phyloP scores from a whole-genome alignment of 176 grass and related monocot species.

The Phragmites australis region DNA sequence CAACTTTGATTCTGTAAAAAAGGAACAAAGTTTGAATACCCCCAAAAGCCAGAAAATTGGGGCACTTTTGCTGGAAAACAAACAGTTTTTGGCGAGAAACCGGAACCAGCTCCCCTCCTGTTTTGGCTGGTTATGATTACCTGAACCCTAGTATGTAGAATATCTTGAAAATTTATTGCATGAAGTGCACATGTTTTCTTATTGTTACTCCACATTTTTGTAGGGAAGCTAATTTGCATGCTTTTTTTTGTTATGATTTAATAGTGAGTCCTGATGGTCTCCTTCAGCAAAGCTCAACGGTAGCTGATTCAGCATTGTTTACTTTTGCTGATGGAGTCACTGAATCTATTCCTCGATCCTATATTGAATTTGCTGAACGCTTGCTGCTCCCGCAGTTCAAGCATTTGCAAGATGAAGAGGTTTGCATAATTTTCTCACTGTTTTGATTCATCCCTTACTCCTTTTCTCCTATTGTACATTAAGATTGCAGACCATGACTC shows the following conservation, averaged over 20 bases:
- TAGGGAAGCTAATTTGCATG: constrained; percentile 18
- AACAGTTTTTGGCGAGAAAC: background rate
- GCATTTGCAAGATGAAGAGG: constrained; percentile 71
- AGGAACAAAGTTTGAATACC: background rate
- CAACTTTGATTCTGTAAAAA: background rate
- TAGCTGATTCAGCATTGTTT: constrained; percentile 77
- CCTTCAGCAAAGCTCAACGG: constrained; percentile 94
- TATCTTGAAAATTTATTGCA: background rate
- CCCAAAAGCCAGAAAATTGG: background rate
- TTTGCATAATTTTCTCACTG: constrained; percentile 36
- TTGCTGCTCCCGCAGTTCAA: constrained; percentile 74
- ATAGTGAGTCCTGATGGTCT: constrained; percentile 95
- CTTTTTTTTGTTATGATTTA: constrained; percentile 30
- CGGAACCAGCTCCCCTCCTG: background rate
- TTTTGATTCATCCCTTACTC: background rate
- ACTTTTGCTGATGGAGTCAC: constrained; percentile 81
- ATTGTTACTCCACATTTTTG: background rate
- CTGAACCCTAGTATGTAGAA: background rate
- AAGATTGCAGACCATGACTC: constrained; percentile 8
- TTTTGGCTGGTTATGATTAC: background rate
- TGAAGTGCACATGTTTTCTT: background rate
- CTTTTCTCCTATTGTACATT: background rate
- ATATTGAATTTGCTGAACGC: constrained; percentile 98
- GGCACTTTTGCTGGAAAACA: background rate
- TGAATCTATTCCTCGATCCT: constrained; percentile 70